These are phyloP conservation scores for Voacanga thouarsii DNA, from an alignment of 257 asterid genomes.

Conservation along the genomic window DNA sequence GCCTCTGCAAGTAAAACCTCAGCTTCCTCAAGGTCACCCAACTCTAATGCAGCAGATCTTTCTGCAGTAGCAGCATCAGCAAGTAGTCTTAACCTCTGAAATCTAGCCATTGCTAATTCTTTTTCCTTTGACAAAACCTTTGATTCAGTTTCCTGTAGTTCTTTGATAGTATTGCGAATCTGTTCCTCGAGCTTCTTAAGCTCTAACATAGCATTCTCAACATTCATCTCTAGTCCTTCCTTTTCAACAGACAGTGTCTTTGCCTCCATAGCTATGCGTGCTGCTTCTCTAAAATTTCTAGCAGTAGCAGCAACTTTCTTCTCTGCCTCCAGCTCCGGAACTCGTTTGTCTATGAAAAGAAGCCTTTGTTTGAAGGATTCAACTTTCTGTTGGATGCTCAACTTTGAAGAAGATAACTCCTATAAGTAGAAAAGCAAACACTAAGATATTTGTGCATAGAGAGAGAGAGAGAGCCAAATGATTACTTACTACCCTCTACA, in stretches of 20 bases:
- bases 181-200: conserved; percentile 37
- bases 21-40: conserved; percentile 46
- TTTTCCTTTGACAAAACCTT: conserved; percentile 33
- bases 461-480: background rate
- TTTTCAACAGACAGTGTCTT: conserved; percentile 36
- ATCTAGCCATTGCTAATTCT: conserved; percentile 35
- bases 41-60: conserved; percentile 44
- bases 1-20: conserved; percentile 36
- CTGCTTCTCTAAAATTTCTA: conserved; percentile 52
- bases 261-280: conserved; percentile 41
- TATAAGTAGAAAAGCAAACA: conserved; percentile 3
- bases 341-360: conserved; percentile 42
- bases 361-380: conserved; percentile 42
- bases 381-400: conserved; percentile 40
- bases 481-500: background rate
- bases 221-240: conserved; percentile 29
- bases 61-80: conserved; percentile 38
- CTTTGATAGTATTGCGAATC: conserved; percentile 23
- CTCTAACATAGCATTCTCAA: conserved; percentile 26
- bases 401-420: conserved; percentile 42
- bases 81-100: conserved; percentile 35
- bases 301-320: conserved; percentile 49
- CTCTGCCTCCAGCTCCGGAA: conserved; percentile 50
- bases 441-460: background rate
- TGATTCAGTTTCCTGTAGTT: conserved; percentile 34